A percentile compares a stretch with the other conserved stretches of the same genome.
These are phyloP conservation scores for Candida sp. DNA, from an alignment of 1,139 yeast species.

Conservation along the genomic window DNA sequence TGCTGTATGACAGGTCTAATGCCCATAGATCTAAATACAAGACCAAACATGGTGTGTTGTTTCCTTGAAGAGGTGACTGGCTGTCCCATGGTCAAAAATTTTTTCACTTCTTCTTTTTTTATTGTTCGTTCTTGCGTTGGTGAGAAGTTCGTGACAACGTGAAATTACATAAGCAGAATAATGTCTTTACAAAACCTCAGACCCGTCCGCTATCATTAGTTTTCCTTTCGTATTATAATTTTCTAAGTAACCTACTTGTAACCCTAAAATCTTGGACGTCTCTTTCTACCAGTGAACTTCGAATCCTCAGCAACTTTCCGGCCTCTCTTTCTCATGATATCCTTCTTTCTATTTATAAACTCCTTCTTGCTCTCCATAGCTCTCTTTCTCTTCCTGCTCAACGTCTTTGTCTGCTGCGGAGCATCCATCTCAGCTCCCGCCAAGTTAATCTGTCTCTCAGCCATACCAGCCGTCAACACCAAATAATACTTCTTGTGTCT, in stretches of 20 bases:
- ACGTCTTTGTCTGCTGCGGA: conserved; percentile 42
- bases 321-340: conserved; percentile 90
- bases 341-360: conserved; percentile 90
- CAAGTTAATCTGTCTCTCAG: conserved; percentile 72
- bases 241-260: too few relatives aligned
- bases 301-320: conserved; percentile 89
- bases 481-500: conserved; percentile 90
- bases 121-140: not conserved
- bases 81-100: not conserved
- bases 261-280: conserved; percentile 77
- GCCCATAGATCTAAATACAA: conserved; percentile 15
- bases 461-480: conserved; percentile 87
- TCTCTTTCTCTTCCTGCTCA: conserved; percentile 56
- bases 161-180: not conserved
- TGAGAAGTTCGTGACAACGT: not conserved
- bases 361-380: conserved; percentile 77
- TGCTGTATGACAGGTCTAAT: conserved; percentile 13
- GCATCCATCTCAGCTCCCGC: conserved; percentile 82
- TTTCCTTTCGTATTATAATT: too few relatives aligned
- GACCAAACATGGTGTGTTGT: conserved; percentile 19
- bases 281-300: conserved; percentile 91
- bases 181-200: not conserved
- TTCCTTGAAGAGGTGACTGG: not conserved
- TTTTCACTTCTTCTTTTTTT: not conserved
- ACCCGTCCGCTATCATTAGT: too few relatives aligned